Evolutionary conservation across 2,329 filamentous ascomycete genomes (phyloP).

Genomic region (Dryadomyces quercivorus): DNA sequence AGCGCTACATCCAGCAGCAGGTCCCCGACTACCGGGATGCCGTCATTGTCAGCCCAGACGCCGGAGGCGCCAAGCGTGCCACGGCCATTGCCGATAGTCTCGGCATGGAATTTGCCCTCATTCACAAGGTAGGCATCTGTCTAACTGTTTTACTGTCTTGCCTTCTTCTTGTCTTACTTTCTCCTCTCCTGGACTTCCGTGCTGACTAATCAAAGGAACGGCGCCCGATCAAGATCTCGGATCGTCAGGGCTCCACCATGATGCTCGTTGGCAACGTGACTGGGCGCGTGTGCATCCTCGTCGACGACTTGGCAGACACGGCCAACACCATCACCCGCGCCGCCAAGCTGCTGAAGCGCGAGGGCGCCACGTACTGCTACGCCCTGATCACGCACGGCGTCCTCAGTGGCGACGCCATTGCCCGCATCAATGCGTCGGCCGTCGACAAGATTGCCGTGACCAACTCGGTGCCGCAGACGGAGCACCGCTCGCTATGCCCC

Average conservation of each 20-base stretch:
- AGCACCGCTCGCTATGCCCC: conserved; percentile 64
- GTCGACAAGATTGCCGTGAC: conserved; percentile 92
- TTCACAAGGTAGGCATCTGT: conserved; percentile 92
- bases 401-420: conserved; percentile 87
- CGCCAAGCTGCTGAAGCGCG: conserved; percentile 91
- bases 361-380: conserved; percentile 83
- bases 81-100: conserved; percentile 90
- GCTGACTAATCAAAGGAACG: conserved; percentile 15
- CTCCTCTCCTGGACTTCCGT: too few relatives aligned
- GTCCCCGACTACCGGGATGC: conserved; percentile 76
- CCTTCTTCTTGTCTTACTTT: too few relatives aligned
- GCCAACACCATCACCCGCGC: conserved; percentile 95
- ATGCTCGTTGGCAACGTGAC: conserved; percentile 69
- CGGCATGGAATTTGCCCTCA: conserved; percentile 90
- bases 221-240: conserved; percentile 60
- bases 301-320: conserved; percentile 92
- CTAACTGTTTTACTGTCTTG: too few relatives aligned
- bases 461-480: conserved; percentile 83
- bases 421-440: conserved; percentile 83
- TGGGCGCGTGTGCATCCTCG: conserved; percentile 66
- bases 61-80: conserved; percentile 89
- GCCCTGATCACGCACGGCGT: conserved; percentile 92
- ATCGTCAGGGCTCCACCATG: conserved; percentile 71
- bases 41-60: conserved; percentile 92
- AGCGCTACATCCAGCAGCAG: conserved; percentile 62